Evolutionary conservation across 176 grass and related monocot genomes (phyloP), one percentile per base, ranked within the genome.

Genomic region (Oryza meyeriana): DNA sequence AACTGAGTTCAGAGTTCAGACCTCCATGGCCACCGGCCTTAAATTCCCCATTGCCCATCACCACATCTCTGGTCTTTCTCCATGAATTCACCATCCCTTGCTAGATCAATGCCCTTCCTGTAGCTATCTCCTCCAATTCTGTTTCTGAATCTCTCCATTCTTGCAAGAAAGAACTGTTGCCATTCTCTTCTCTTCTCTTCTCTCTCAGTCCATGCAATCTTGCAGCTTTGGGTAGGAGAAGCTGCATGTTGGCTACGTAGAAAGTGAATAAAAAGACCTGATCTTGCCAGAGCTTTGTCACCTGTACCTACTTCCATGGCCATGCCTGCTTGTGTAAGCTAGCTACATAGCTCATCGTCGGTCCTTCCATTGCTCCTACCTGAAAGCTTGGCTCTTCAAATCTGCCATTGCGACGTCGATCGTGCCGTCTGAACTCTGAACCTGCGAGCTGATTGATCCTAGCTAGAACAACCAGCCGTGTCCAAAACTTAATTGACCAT

Each of bases 361-460:
- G 10, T 75, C 77, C 61, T 86, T 73, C 84, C 77, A 39, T 31
- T 86, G 33, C 33, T 72, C 24, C 33, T 69, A 5, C 78, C 64
- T 30, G 42, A 44, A 10, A 86, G 70, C 69, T 64, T 81, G 12
- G 61, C 45, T 0, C 69, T 75, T 26, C 78, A 69, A 47, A 24
- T 81, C 36, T 32, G 28, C 2, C 44, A 75, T 66, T 12, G 47
- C 47, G 12, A 4, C 31, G 0, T 7, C 18, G 2, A 28, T 17
- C 14, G 10, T 34, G 18, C 31, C 13, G 11, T 12, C 10, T 25
- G 1, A 31, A n/a, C 16, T 6, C 18, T 25, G 1, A 31, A n/a
- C 2, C 71, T 52, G 8, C 1, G 32, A 47, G 16, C 4, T 69
- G 14, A 10, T 72, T 38, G 18, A 41, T 27, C 57, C 74, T 2